phyloP scores from a whole-genome alignment of 306 rosid genomes.

The Dicorynia guianensis region DNA sequence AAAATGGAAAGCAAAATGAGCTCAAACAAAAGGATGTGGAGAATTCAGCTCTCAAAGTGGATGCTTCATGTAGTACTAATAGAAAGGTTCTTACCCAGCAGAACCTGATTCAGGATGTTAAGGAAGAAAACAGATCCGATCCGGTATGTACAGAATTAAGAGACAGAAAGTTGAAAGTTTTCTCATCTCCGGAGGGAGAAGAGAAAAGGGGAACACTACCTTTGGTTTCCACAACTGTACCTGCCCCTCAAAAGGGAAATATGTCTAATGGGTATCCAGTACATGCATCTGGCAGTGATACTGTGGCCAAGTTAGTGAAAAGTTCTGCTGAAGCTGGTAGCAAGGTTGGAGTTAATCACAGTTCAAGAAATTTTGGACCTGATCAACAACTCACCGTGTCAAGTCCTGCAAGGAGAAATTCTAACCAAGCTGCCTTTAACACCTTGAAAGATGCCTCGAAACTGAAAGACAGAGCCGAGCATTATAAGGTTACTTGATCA shows the following conservation, averaged over 20 bases:
- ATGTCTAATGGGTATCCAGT: conserved; percentile 45
- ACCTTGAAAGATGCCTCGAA: conserved; percentile 67
- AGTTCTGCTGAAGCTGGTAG: conserved; percentile 43
- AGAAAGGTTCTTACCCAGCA: conserved; percentile 41
- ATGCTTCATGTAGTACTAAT: conserved; percentile 43
- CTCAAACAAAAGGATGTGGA: conserved; percentile 45
- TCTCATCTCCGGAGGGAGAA: conserved; percentile 43
- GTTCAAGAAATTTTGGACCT: conserved; percentile 43
- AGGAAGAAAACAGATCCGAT: conserved; percentile 47
- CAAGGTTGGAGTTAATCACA: conserved; percentile 41
- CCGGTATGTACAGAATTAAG: conserved; percentile 41
- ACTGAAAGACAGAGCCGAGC: conserved; percentile 70
- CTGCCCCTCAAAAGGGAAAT: conserved; percentile 50
- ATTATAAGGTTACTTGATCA: conserved; percentile 65
- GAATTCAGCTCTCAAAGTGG: conserved; percentile 50
- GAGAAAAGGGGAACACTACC: conserved; percentile 43
- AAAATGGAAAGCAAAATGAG: conserved; percentile 50
- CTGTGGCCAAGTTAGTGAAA: conserved; percentile 48
- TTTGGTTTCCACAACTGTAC: conserved; percentile 40
- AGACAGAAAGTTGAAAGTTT: conserved; percentile 51
- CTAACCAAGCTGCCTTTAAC: conserved; percentile 53
- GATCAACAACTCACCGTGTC: conserved; percentile 51
- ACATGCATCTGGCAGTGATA: conserved; percentile 45
- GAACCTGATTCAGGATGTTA: conserved; percentile 50
- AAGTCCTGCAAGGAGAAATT: conserved; percentile 53